These are phyloP conservation scores for Calonectria pseudoreteaudii DNA, from an alignment of 2,329 filamentous ascomycete genomes.

Conservation along the genomic window DNA sequence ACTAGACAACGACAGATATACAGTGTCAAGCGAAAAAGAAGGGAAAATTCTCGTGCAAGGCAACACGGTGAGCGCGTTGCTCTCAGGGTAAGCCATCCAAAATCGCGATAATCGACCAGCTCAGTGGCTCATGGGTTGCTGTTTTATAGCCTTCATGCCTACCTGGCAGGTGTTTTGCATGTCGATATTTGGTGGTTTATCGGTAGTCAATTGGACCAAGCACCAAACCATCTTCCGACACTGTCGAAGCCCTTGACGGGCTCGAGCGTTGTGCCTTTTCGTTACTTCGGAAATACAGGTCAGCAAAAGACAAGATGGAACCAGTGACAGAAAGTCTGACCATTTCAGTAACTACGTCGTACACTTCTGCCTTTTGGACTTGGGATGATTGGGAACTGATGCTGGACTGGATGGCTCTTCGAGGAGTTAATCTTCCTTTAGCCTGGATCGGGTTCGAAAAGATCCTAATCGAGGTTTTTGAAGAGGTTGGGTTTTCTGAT, in stretches of 20 bases:
- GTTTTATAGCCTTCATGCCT: not conserved
- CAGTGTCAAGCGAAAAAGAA: not conserved
- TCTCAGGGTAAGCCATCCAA: not conserved
- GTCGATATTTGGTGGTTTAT: constrained; percentile 1
- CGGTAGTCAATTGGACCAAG: not conserved
- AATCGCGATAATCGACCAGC: too few species aligned
- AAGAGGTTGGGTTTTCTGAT: not conserved
- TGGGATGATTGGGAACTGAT: constrained; percentile 2
- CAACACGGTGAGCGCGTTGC: not conserved
- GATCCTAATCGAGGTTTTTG: not conserved
- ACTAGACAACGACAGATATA: not conserved
- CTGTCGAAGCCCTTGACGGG: not conserved
- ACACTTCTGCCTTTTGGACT: not conserved
- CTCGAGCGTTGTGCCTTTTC: not conserved
- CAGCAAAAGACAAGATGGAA: not conserved
- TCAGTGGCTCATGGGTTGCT: not conserved
- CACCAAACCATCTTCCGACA: not conserved
- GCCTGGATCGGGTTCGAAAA: constrained; percentile 1
- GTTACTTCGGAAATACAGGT: not conserved
- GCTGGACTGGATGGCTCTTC: not conserved
- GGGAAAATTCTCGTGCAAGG: not conserved
- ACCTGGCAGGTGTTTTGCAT: not conserved
- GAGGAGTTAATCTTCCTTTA: not conserved
- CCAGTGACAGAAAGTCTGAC: too few species aligned
- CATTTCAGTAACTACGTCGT: not conserved